phyloP scores from a whole-genome alignment of 768 basidiomycete species.

The Rubroboletus pulcherrimus region DNA sequence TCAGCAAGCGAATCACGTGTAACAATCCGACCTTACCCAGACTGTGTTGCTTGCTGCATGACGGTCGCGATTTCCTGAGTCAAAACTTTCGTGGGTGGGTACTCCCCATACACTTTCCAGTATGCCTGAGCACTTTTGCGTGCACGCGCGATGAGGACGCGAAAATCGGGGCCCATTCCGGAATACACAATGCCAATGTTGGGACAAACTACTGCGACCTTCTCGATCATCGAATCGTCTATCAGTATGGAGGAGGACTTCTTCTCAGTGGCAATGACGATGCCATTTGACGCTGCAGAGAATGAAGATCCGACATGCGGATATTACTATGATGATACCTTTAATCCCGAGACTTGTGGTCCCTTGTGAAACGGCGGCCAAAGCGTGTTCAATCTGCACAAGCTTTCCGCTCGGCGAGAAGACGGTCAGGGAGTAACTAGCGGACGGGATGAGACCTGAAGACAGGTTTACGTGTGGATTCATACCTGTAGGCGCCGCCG shows the following conservation, averaged over 20 bases:
- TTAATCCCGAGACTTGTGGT: constrained; percentile 98
- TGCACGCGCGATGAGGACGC: constrained; percentile 89
- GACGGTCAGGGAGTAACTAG: constrained; percentile 96
- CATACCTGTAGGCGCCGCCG: constrained; percentile 74
- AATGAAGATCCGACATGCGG: constrained; percentile 19
- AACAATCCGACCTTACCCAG: constrained; percentile 61
- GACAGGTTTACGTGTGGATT: constrained; percentile 16
- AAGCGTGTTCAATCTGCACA: constrained; percentile 99
- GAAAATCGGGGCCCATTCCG: constrained; percentile 99
- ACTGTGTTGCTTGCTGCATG: constrained; percentile 99
- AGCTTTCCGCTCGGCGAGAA: constrained; percentile 99
- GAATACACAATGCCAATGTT: constrained; percentile 99
- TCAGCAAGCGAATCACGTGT: constrained; percentile 24
- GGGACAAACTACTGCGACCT: constrained; percentile 94
- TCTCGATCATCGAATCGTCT: constrained; percentile 97
- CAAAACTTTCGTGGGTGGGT: constrained; percentile 93
- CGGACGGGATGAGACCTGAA: constrained; percentile 16
- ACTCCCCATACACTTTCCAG: constrained; percentile 99
- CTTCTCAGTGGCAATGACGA: constrained; percentile 99
- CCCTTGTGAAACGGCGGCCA: constrained; percentile 92
- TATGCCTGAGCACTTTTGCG: constrained; percentile 98
- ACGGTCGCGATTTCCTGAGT: constrained; percentile 97
- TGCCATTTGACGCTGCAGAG: constrained; percentile 88
- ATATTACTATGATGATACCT: constrained; percentile 50
- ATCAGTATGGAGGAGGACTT: constrained; percentile 97